Evolutionary conservation across 345 rosid genomes (phyloP), one percentile per base, ranked within the genome.

Genomic region (Dipteronia dyeriana): DNA sequence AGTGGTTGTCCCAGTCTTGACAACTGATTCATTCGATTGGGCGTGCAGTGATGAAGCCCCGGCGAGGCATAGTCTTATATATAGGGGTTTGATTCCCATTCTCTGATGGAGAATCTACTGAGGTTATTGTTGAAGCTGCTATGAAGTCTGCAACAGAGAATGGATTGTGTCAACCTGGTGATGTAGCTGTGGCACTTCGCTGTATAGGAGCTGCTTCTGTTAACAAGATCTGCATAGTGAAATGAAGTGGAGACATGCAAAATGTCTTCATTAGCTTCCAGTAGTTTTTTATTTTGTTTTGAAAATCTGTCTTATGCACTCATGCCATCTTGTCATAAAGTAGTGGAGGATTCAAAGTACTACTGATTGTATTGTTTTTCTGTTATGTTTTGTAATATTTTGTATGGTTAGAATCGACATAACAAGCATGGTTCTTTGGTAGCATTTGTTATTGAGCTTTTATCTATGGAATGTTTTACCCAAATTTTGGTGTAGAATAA

Each of bases 11-110:
- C 98, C 95, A 0, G 87, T 89, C 41, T 75, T 94, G 83, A 90
- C 97, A 0, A 94, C 98, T 3, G 98, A 92, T 83, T 88, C 95
- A 12, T 94, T 94, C 59, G 98, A 92, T 79, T 94, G 98, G 98
- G 59, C 78, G 63, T 88, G 92, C 86, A 94, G 98, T 43, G 97
- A 94, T 17, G 98, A 94, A 85, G 71, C 86, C 12, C 97, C 97
- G 9, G 97, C 98, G 22, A 92, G 97, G 81, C 98, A 92, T 61
- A 90, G 97, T 82, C 89, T 94, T 70, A 87, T 90, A 76, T 88
- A 94, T 54, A 82, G 98, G 80, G 98, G 97, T n/a, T 85, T 94
- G 84, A 83, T 91, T 71, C 98, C 98, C 5, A 56, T 94, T 19
- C 86, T 94, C 98, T 0, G 98, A 94, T 82, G 90, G 92, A 14